Percentiles rank a stretch among this genome's conserved stretches.
Conservation (phyloP, 2,329 filamentous ascomycete species). For the Bipolaris gigantea region DNA sequence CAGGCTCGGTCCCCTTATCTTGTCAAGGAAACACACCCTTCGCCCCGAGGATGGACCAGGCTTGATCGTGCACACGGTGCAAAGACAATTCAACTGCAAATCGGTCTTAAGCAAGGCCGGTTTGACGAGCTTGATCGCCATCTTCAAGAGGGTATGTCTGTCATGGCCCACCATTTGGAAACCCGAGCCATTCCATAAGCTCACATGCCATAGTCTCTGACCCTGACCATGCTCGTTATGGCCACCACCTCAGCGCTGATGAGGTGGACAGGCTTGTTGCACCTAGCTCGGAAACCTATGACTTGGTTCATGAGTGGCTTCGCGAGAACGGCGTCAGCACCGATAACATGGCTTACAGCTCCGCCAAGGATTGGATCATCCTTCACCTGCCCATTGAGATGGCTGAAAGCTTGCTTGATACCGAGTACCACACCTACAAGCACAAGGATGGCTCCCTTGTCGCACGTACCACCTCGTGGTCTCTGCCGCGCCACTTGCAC, state of each 20-base stretch:
- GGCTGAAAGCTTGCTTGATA: constrained; percentile 57
- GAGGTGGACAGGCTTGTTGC: constrained; percentile 59
- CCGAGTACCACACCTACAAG: constrained; percentile 55
- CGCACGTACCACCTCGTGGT: constrained; percentile 60
- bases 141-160: constrained; percentile 52
- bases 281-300: constrained; percentile 55
- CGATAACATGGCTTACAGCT: constrained; percentile 49
- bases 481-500: constrained; percentile 60
- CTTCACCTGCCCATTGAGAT: constrained; percentile 55
- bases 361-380: constrained; percentile 61
- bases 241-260: constrained; percentile 55
- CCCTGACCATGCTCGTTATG: constrained; percentile 58
- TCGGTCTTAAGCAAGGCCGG: constrained; percentile 61
- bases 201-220: constrained; percentile 24
- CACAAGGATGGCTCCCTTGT: constrained; percentile 57
- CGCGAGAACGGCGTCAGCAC: constrained; percentile 56
- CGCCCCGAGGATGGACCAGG: constrained; percentile 56
- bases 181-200: neutral
- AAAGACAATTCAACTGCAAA: constrained; percentile 58
- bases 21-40: constrained; percentile 60
- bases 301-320: constrained; percentile 60
- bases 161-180: neutral
- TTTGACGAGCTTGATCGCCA: constrained; percentile 60
- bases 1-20: constrained; percentile 49
- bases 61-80: constrained; percentile 52